Base-by-base conservation (phyloP, 2,329 filamentous ascomycete genomes). In the Ophidiomyces ophidiicola region DNA sequence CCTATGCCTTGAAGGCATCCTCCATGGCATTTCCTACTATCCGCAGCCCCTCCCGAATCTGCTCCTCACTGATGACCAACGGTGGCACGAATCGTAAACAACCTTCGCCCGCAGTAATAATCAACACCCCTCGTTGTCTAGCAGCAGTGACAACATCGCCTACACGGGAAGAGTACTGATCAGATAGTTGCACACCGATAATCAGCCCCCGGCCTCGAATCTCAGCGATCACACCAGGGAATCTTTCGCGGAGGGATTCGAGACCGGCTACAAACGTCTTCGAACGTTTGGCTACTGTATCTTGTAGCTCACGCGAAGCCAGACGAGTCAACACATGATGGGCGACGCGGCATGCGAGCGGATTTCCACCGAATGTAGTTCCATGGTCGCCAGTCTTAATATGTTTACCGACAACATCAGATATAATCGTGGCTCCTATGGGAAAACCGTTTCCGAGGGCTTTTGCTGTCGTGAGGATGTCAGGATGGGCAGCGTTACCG, bases 381-480 rank as follows among this genome's bases (percentile, higher is more conserved):
- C 87, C 87, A 62, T 94, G 87, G 59, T 94, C 87, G 43, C 87
- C 84, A 23, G 71, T 70, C 48, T 77, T 70, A 52, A 80, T 77
- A 56, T 78, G 77, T 37, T 78, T 71, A 19, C 76, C 78, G 1
- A 92, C 82, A 17, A 56, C 55, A 48, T 70, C 66, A 10, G 72
- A 76, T 19, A 79, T 68, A 36, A 80, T 73, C 3, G 81, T 83
- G 5, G 90, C 90, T 36, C 85, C 90, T 49, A 98, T 87, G 33
- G 90, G 90, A 60, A 94, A 88, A 4, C 90, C 90, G 55, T 98
- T 98, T 11, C 90, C 90, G 2, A 98, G 76, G 1, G 90, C 90
- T 67, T 98, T 98, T 42, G 90, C 90, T 0, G 83, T 88, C 10
- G 88, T 94, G 47, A 98, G 64, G 48, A 98, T 80, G 53, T 98